phyloP scores from a whole-genome alignment of 2,329 filamentous ascomycete species.

The Scolecobasidium constrictum region DNA sequence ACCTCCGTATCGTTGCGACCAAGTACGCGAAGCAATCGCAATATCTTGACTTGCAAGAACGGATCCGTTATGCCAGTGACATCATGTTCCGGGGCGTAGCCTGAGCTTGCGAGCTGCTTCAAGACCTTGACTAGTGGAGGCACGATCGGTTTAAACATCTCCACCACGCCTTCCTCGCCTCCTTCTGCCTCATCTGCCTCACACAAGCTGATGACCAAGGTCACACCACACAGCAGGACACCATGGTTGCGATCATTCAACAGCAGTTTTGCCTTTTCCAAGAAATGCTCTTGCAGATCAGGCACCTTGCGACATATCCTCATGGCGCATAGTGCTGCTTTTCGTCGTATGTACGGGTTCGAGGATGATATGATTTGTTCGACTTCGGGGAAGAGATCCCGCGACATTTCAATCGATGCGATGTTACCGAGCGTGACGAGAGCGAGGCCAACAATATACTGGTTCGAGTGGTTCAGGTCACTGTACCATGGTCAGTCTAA shows the following conservation, averaged over 20 bases:
- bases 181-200: constrained; percentile 90
- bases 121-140: constrained; percentile 78
- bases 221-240: constrained; percentile 84
- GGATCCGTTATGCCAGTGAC: constrained; percentile 97
- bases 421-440: constrained; percentile 97
- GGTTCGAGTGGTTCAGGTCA: constrained; percentile 92
- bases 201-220: constrained; percentile 81
- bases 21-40: constrained; percentile 74
- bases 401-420: constrained; percentile 94
- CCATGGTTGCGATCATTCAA: constrained; percentile 92
- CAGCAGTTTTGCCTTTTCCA: constrained; percentile 84
- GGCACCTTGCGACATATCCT: constrained; percentile 96
- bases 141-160: constrained; percentile 83
- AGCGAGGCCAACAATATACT: constrained; percentile 94
- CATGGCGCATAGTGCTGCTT: constrained; percentile 98
- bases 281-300: constrained; percentile 90
- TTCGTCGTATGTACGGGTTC: constrained; percentile 96
- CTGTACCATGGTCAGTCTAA: constrained; percentile 34
- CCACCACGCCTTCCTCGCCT: constrained; percentile 78
- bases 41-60: constrained; percentile 93
- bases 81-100: constrained; percentile 95
- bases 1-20: constrained; percentile 76
- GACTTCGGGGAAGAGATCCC: constrained; percentile 93
- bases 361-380: constrained; percentile 83
- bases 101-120: constrained; percentile 86